Base-by-base conservation (phyloP, 192 early-diverging fungal genomes). In the Coemansia sp. region DNA sequence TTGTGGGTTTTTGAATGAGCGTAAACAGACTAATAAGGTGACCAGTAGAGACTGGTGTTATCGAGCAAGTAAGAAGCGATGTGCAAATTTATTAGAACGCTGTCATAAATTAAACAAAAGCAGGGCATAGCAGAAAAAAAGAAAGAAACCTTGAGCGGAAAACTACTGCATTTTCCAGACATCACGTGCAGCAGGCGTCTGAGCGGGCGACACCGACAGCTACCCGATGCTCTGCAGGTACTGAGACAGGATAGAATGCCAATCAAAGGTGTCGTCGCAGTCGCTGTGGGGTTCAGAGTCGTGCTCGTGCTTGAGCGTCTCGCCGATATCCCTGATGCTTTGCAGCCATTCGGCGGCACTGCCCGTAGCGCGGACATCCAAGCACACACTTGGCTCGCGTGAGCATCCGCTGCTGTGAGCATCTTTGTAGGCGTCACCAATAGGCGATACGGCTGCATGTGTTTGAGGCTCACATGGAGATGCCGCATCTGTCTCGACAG, bases 161-260 rank as follows among this genome's bases (percentile, higher is more conserved):
- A 55, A 55, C 17, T 8, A n/a, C 8, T 22, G 48, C 48, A 49
- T n/a, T 21, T 19, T 8, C 17, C 48, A 49, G 6, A 8, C 19
- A 49, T 49, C 48, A 49, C 48, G 48, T 21, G 48, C 43, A n/a
- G 14, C n/a, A 4, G 14, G 43, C n/a, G 43, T 17, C 12, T 6
- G 2, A 45, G 11, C 41, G 14, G 14, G 10, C 39, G 14, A 41
- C 39, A 41, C 39, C 39, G 39, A 41, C 55, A 16, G 37, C 51
- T 63, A 63, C 21, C 51, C 39, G 14, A 54, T 63, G 51, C 61
- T 63, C 16, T 63, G 51, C 21, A 63, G 50, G 16, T 64, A 64
- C 10, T 55, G 62, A 14, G 62, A 61, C 16, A 61, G 47, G 14
- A 50, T 47, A 16, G 23, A 43, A 17, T 23, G 23, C 59, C 59